Percentiles rank a stretch among this genome's conserved stretches.
phyloP scores from a whole-genome alignment of 2,329 filamentous ascomycete genomes.

The Salinomyces thailandicus region DNA sequence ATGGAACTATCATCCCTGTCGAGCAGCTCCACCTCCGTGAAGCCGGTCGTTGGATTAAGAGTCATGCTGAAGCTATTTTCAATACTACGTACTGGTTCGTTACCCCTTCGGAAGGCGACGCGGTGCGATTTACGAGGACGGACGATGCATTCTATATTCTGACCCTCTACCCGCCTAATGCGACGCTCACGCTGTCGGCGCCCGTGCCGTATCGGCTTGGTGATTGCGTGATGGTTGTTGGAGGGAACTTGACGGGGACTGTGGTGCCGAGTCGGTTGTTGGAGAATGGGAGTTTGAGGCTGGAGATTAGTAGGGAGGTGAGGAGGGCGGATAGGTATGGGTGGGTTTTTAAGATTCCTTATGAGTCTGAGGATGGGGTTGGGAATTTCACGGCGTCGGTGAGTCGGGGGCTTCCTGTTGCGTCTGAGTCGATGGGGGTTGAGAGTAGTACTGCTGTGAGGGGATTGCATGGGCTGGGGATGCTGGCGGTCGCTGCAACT shows the following conservation, averaged over 20 bases:
- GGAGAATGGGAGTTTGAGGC: slow-evolving; percentile 16
- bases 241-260: slow-evolving; percentile 23
- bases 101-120: slow-evolving; percentile 33
- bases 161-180: slow-evolving; percentile 35
- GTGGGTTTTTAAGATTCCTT: slow-evolving; percentile 36
- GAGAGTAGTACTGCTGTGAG: too few species aligned
- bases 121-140: slow-evolving; percentile 44
- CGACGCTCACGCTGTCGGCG: slow-evolving; percentile 31
- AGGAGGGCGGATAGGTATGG: slow-evolving; percentile 29
- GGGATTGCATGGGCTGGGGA: too few species aligned
- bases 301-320: slow-evolving; percentile 27
- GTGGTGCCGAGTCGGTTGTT: slow-evolving; percentile 19
- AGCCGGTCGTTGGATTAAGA: slow-evolving; percentile 45
- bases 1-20: slow-evolving; percentile 43
- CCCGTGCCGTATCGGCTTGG: slow-evolving; percentile 39
- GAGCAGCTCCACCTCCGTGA: slow-evolving; percentile 40
- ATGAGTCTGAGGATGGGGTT: slow-evolving; percentile 4
- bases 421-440: too few species aligned
- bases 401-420: too few species aligned
- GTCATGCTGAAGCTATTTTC: slow-evolving; percentile 46
- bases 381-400: not conserved
- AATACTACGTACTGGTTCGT: slow-evolving; percentile 48
- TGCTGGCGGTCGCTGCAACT: too few species aligned
- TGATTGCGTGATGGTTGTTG: slow-evolving; percentile 38
- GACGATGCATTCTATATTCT: slow-evolving; percentile 44